Evolutionary conservation across 2,329 filamentous ascomycete genomes (phyloP), one percentile per base, ranked within the genome.

Genomic region (Helicocarpus griseus): DNA sequence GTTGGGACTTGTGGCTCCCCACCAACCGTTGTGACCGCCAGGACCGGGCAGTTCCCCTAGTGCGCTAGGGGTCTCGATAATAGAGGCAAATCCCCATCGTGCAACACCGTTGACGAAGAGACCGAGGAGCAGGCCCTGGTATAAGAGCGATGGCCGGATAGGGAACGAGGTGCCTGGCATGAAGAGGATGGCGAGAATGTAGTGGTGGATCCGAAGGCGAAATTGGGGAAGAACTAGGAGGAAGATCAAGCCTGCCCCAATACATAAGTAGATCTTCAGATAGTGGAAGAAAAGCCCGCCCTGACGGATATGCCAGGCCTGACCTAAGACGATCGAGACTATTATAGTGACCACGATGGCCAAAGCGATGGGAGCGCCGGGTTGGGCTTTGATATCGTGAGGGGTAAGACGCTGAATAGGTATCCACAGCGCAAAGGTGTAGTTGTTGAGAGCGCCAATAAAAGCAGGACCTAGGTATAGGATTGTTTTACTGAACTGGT

Each of bases 71-170:
- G 93, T 97, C 69, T 98, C 85, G 14, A 98, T 78, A 44, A 98
- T 81, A 1, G 86, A 79, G 55, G 89, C 90, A 66, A 95, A 98
- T 0, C 90, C 90, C 93, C 93, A 97, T 40, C 91, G 80, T 3
- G 90, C 91, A 54, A 94, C 82, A 49, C 93, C 91, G 65, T 96
- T 96, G 70, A 96, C 84, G 67, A 96, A 97, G 0, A 97, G 77
- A 0, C 93, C 93, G 6, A 97, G 73, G 0, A 98, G 75, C 1
- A 98, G 74, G 9, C 93, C 93, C 67, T 97, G 91, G 63, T 93
- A 97, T 2, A 95, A 68, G 7, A 97, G 74, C 0, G 84, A 85
- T 0, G 88, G 86, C 0, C 93, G 81, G 5, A 87, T 97, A 58
- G 95, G 90, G 67, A 97, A 82, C 49, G 82, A 83, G 0, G 93